Percentiles rank a stretch among this genome's conserved stretches.
These are phyloP conservation scores for Panaeolus cyanescens DNA, from an alignment of 768 basidiomycete genomes.

Conservation along the genomic window DNA sequence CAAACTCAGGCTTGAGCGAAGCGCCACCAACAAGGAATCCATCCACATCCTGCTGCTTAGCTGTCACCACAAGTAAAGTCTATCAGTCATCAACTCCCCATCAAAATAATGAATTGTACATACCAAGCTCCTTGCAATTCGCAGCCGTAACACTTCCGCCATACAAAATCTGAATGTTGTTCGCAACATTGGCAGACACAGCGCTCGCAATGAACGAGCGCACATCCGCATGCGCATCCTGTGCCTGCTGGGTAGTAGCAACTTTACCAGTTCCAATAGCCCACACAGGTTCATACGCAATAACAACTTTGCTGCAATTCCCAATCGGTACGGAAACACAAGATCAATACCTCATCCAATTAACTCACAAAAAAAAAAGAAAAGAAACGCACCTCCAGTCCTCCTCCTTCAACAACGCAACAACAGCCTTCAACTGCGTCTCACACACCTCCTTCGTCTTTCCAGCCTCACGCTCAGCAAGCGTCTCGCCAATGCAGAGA, in stretches of 20 bases:
- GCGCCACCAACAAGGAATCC: slow-evolving; percentile 99
- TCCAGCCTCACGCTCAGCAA: slow-evolving; percentile 79
- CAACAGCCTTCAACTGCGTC: slow-evolving; percentile 77
- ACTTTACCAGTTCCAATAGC: slow-evolving; percentile 98
- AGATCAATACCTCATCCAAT: background rate
- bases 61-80: slow-evolving; percentile 37
- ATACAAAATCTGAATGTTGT: slow-evolving; percentile 85
- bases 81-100: slow-evolving; percentile 1
- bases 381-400: slow-evolving; percentile 75
- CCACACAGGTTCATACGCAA: slow-evolving; percentile 98
- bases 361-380: background rate
- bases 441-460: slow-evolving; percentile 82
- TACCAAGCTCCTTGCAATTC: slow-evolving; percentile 88
- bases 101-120: slow-evolving; percentile 26
- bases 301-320: slow-evolving; percentile 72
- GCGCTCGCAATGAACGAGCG: slow-evolving; percentile 69
- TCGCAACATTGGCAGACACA: slow-evolving; percentile 72
- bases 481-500: slow-evolving; percentile 95
- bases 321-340: background rate
- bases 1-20: slow-evolving; percentile 96
- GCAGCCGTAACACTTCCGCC: slow-evolving; percentile 92
- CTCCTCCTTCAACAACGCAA: slow-evolving; percentile 55
- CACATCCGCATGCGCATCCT: slow-evolving; percentile 86
- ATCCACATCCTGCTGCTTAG: slow-evolving; percentile 81
- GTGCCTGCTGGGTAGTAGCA: slow-evolving; percentile 89